These are phyloP conservation scores for Senna tora DNA, from an alignment of 306 rosid genomes.

Conservation along the genomic window DNA sequence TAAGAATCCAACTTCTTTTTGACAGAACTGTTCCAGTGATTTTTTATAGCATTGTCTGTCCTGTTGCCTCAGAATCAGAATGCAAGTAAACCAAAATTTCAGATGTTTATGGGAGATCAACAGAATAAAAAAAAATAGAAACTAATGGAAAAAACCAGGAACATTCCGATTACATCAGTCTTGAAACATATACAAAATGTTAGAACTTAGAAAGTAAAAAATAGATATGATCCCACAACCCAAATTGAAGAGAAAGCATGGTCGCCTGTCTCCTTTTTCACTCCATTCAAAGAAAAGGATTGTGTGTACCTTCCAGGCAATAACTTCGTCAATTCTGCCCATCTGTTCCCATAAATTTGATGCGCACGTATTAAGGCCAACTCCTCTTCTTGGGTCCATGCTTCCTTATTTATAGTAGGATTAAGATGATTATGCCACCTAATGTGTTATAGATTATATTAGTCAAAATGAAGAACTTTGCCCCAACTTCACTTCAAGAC, in stretches of 20 bases:
- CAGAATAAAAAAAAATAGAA: constrained; percentile 5
- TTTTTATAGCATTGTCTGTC: constrained; percentile 98
- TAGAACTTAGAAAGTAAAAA: no score
- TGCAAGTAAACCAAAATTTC: constrained; percentile 29
- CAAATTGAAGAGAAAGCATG: constrained; percentile 26
- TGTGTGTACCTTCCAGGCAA: constrained; percentile 89
- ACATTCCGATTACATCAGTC: constrained; percentile 21
- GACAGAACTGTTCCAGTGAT: constrained; percentile 99
- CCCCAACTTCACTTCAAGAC: constrained; percentile 24
- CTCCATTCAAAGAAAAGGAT: neutral
- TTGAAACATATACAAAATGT: neutral
- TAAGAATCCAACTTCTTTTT: constrained; percentile 97
- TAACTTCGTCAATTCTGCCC: constrained; percentile 94
- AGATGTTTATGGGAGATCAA: constrained; percentile 8
- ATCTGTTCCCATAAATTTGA: constrained; percentile 89
- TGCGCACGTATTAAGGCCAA: constrained; percentile 92
- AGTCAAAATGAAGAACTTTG: constrained; percentile 23
- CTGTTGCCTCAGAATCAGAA: constrained; percentile 59
- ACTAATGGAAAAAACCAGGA: constrained; percentile 23
- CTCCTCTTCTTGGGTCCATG: constrained; percentile 99
- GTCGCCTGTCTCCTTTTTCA: constrained; percentile 11
- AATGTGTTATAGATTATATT: constrained; percentile 27
- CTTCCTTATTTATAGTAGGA: constrained; percentile 94
- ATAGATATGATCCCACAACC: constrained; percentile 1
- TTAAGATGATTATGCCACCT: constrained; percentile 99